Percentiles rank a stretch among this genome's conserved stretches.
Conservation (phyloP, 257 asterid genomes). For the Oldenlandia corymbosa region DNA sequence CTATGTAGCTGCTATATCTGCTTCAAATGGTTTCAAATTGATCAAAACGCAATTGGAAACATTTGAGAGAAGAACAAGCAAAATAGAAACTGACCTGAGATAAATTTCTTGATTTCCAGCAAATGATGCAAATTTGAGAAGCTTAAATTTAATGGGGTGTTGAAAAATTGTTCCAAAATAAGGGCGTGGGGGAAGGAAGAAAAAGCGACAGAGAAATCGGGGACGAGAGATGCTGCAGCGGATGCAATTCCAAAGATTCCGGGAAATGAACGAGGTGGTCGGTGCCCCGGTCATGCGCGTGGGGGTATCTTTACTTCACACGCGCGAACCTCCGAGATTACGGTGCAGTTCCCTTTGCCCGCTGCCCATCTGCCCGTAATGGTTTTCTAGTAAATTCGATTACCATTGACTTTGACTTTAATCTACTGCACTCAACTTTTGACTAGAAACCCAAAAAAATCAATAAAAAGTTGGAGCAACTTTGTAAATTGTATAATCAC, state of each 20-base stretch:
- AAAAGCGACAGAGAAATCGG: not conserved
- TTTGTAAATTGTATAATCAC: too few relatives aligned
- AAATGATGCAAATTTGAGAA: not conserved
- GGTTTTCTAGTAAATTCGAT: not conserved
- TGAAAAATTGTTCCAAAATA: not conserved
- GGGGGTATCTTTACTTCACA: not conserved
- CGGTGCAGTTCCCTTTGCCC: not conserved
- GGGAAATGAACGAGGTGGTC: constrained; percentile 7
- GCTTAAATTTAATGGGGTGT: not conserved
- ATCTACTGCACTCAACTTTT: too few relatives aligned
- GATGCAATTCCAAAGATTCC: constrained; percentile 8
- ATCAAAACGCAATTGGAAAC: not conserved
- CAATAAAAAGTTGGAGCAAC: too few relatives aligned
- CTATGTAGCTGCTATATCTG: not conserved
- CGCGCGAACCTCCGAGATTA: not conserved
- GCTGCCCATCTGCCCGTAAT: not conserved
- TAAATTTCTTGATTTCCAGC: not conserved
- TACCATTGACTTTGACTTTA: too few relatives aligned
- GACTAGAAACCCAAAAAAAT: too few relatives aligned
- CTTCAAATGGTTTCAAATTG: not conserved
- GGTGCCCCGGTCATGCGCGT: not conserved
- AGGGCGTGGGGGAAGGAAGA: not conserved
- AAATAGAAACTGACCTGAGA: not conserved
- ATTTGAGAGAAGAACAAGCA: not conserved
- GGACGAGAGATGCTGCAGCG: constrained; percentile 7